phyloP scores from a whole-genome alignment of 345 rosid genomes.

The Chamaenerion angustifolium region DNA sequence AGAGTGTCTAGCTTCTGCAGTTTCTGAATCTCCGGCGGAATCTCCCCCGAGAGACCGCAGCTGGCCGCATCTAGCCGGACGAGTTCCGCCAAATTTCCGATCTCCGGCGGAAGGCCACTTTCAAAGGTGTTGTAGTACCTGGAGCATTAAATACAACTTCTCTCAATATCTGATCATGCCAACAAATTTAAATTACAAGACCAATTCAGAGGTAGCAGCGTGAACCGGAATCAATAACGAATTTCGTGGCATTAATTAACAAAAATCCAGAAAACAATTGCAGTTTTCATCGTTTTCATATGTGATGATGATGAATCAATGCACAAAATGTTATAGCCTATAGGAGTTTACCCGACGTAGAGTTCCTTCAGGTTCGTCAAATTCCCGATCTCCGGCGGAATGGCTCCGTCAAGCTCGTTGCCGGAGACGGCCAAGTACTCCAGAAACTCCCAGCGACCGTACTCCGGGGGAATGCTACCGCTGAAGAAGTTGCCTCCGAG shows the following conservation, averaged over 20 bases:
- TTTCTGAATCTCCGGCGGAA: slow-evolving; percentile 26
- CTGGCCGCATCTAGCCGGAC: slow-evolving; percentile 37
- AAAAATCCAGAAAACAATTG: too few species aligned
- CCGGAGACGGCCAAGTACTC: slow-evolving; percentile 39
- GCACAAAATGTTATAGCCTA: not conserved
- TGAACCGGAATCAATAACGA: too few species aligned
- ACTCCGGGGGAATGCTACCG: slow-evolving; percentile 28
- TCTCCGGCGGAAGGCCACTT: slow-evolving; percentile 32
- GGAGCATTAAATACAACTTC: not conserved
- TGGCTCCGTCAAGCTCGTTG: slow-evolving; percentile 47
- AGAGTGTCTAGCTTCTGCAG: slow-evolving; percentile 36
- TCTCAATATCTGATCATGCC: too few species aligned
- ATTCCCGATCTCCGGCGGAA: slow-evolving; percentile 37
- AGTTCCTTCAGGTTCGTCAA: slow-evolving; percentile 38
- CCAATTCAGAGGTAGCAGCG: too few species aligned
- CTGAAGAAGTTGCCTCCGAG: slow-evolving; percentile 36
- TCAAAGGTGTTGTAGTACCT: slow-evolving; percentile 44
- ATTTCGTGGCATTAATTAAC: too few species aligned
- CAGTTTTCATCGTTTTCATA: too few species aligned
- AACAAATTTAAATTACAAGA: too few species aligned
- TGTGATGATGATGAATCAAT: too few species aligned
- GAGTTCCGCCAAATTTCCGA: slow-evolving; percentile 29
- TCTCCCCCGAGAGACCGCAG: slow-evolving; percentile 30
- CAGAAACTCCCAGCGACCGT: slow-evolving; percentile 47
- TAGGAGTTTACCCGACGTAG: slow-evolving; percentile 41